Evolutionary conservation across 352 stramenopile genomes (phyloP).

Genomic region (Globisporangium takayamanum): DNA sequence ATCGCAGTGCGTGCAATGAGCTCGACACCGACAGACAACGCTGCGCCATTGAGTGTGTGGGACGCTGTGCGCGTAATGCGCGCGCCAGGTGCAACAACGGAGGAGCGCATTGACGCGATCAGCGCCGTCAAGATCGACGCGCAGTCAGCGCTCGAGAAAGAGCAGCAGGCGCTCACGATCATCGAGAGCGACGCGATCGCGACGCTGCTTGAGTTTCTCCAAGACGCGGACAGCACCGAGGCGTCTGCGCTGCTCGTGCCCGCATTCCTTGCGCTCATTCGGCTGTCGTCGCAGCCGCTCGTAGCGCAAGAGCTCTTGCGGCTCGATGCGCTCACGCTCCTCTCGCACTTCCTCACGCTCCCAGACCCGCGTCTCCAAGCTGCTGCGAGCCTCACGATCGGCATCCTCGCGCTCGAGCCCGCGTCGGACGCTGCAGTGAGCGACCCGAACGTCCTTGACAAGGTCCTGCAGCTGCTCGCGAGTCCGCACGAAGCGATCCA

Average conservation of each 20-base stretch:
- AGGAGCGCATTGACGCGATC: slow-evolving; percentile 31
- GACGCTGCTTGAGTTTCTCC: slow-evolving; percentile 37
- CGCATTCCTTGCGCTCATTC: slow-evolving; percentile 60
- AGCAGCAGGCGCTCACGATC: slow-evolving; percentile 44
- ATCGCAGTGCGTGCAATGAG: background rate
- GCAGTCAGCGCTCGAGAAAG: slow-evolving; percentile 17
- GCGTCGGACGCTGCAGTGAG: slow-evolving; percentile 22
- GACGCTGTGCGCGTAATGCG: slow-evolving; percentile 28
- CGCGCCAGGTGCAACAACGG: slow-evolving; percentile 24
- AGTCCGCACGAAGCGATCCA: slow-evolving; percentile 61
- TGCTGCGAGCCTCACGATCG: slow-evolving; percentile 51
- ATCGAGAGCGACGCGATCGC: slow-evolving; percentile 47
- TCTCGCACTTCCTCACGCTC: slow-evolving; percentile 37
- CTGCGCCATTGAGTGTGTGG: slow-evolving; percentile 7
- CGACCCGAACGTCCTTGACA: slow-evolving; percentile 29
- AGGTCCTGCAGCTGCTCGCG: slow-evolving; percentile 32
- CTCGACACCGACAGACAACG: background rate
- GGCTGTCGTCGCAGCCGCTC: slow-evolving; percentile 40
- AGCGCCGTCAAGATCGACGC: slow-evolving; percentile 25
- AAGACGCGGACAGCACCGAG: slow-evolving; percentile 37
- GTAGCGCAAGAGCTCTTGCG: slow-evolving; percentile 50
- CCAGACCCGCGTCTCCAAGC: slow-evolving; percentile 53
- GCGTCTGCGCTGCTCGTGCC: slow-evolving; percentile 52
- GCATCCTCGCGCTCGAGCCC: slow-evolving; percentile 53
- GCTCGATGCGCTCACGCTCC: slow-evolving; percentile 30